phyloP scores from a whole-genome alignment of 805 yeast genomes.

The Yarrowia divulgata region DNA sequence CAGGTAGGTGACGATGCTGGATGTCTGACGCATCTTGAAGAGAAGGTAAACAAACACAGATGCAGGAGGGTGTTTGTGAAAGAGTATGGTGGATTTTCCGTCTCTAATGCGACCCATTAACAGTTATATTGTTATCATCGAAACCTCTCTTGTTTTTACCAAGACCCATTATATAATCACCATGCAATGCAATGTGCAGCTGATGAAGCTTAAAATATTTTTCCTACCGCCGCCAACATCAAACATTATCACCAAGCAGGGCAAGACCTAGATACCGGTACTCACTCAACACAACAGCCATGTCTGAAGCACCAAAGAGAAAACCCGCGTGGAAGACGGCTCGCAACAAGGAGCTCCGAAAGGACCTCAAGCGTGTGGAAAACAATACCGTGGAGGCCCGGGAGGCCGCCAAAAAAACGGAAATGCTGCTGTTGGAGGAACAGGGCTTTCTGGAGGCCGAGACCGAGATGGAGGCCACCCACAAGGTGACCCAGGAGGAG shows the following conservation, averaged over 20 bases:
- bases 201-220: constrained; percentile 17
- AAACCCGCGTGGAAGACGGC: constrained; percentile 37
- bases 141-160: too few species aligned
- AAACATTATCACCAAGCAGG: neutral
- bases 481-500: constrained; percentile 81
- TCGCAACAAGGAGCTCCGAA: constrained; percentile 17
- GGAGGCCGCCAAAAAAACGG: constrained; percentile 85
- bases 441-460: constrained; percentile 91
- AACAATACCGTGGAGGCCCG: constrained; percentile 56
- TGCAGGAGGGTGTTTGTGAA: too few species aligned
- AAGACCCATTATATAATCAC: neutral
- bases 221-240: neutral
- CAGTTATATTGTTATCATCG: too few species aligned
- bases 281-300: neutral
- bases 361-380: constrained; percentile 36
- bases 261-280: neutral
- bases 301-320: constrained; percentile 31
- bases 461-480: constrained; percentile 89
- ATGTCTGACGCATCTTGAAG: neutral
- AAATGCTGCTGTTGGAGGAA: constrained; percentile 81
- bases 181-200: constrained; percentile 21
- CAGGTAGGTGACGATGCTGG: too few species aligned
- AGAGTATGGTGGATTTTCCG: too few species aligned
- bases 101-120: too few species aligned
- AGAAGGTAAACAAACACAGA: too few species aligned